Evolutionary conservation across 2,329 filamentous ascomycete species (phyloP).

Genomic region (Akanthomyces muscarius): DNA sequence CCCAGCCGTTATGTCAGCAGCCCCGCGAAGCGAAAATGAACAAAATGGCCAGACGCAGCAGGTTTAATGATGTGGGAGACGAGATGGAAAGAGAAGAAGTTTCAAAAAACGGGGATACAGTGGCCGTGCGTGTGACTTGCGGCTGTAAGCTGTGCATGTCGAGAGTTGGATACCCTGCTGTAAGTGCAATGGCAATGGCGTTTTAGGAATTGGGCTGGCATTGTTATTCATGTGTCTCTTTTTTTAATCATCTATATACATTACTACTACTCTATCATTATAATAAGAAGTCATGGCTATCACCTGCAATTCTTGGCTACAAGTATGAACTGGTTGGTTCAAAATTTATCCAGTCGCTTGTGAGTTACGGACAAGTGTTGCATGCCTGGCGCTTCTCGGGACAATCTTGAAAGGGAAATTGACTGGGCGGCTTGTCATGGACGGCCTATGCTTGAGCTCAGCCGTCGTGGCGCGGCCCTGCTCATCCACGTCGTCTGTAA

Average conservation of each 20-base stretch:
- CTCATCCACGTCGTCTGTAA: background rate
- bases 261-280: background rate
- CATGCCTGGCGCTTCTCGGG: background rate
- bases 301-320: no score
- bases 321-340: background rate
- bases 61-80: background rate
- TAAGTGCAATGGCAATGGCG: background rate
- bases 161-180: constrained; percentile 3
- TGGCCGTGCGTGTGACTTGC: background rate
- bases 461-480: background rate
- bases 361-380: background rate
- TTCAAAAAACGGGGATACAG: background rate
- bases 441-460: background rate
- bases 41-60: constrained; percentile 8
- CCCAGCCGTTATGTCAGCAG: constrained; percentile 5
- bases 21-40: constrained; percentile 8
- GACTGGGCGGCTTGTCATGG: background rate
- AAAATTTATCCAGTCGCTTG: background rate
- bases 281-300: constrained; percentile 22
- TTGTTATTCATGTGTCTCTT: background rate
- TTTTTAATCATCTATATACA: background rate
- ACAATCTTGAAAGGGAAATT: background rate
- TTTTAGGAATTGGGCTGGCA: background rate
- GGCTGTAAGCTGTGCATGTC: background rate
- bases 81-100: background rate